Conservation (phyloP, 2,329 filamentous ascomycete species). For the Calonectria hongkongensis region DNA sequence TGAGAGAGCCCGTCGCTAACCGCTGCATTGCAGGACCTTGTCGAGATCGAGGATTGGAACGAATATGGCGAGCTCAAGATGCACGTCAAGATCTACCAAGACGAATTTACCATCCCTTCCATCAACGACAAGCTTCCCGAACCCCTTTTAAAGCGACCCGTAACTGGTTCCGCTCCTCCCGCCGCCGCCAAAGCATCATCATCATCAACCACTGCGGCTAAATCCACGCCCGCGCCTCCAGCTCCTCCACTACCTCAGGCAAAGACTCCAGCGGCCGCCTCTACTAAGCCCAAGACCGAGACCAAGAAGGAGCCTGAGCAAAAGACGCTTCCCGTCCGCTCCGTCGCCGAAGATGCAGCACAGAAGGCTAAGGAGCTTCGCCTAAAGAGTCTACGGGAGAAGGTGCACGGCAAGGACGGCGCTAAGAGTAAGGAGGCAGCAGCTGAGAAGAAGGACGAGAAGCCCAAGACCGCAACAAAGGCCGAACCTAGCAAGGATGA, state of each 20-base stretch:
- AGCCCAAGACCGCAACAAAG: neutral
- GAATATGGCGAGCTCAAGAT: conserved; percentile 96
- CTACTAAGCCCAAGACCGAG: conserved; percentile 42
- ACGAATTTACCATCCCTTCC: conserved; percentile 76
- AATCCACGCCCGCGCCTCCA: conserved; percentile 51
- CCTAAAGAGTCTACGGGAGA: conserved; percentile 72
- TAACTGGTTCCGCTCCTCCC: conserved; percentile 44
- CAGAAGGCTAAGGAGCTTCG: conserved; percentile 77
- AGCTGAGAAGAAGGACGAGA: neutral
- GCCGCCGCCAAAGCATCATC: conserved; percentile 54
- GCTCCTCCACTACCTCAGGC: conserved; percentile 51
- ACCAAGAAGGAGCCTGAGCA: conserved; percentile 53
- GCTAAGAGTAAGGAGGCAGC: conserved; percentile 41
- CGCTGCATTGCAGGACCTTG: conserved; percentile 80
- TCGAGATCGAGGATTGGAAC: conserved; percentile 99
- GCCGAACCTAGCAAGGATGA: conserved; percentile 10
- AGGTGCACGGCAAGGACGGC: conserved; percentile 70
- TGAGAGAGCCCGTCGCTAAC: conserved; percentile 8
- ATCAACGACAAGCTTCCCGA: conserved; percentile 71
- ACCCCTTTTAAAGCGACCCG: conserved; percentile 50
- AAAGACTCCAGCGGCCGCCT: conserved; percentile 45
- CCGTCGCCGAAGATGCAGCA: conserved; percentile 79
- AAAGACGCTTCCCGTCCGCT: conserved; percentile 67
- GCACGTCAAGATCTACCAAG: conserved; percentile 82
- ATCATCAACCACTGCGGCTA: conserved; percentile 42